phyloP scores from a whole-genome alignment of 2,329 filamentous ascomycete genomes.

The Fonsecaea erecta region DNA sequence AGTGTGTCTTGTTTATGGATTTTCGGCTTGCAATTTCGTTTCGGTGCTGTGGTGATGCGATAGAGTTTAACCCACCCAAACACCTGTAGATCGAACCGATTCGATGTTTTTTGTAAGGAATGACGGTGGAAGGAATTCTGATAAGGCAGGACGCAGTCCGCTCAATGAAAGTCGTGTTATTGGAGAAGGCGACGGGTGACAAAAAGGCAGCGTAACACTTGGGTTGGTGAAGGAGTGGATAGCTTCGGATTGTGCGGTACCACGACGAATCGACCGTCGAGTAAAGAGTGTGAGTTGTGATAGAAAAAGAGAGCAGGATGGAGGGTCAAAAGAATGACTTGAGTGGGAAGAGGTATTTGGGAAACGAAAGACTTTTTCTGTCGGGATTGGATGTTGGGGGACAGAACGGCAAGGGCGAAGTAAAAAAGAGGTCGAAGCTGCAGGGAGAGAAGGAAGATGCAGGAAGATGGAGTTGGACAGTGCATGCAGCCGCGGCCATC shows the following conservation, averaged over 20 bases:
- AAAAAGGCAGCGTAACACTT: constrained; percentile 19
- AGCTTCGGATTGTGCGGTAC: constrained; percentile 12
- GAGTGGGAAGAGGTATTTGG: constrained; percentile 13
- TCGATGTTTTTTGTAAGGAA: not conserved
- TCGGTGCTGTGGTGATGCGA: not conserved
- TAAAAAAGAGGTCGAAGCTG: constrained; percentile 3
- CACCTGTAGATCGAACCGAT: constrained; percentile 2
- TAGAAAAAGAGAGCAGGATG: constrained; percentile 18
- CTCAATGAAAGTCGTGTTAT: constrained; percentile 17
- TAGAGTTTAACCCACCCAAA: not conserved
- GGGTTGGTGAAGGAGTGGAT: constrained; percentile 25
- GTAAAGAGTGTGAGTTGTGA: constrained; percentile 29
- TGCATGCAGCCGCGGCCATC: constrained; percentile 1
- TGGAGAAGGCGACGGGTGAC: constrained; percentile 19
- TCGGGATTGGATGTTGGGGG: constrained; percentile 18
- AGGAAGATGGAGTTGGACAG: constrained; percentile 19
- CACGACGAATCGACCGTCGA: constrained; percentile 37
- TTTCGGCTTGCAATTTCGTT: constrained; percentile 4
- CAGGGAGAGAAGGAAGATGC: constrained; percentile 10
- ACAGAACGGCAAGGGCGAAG: constrained; percentile 9
- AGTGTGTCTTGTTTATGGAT: constrained; percentile 14
- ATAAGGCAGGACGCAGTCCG: constrained; percentile 33
- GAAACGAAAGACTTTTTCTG: constrained; percentile 25
- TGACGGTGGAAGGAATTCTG: constrained; percentile 18
- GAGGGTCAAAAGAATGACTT: constrained; percentile 31